Evolutionary conservation across 176 grass and related monocot species (phyloP), one percentile per base, ranked within the genome.

Genomic region (Elaeis guineensis): DNA sequence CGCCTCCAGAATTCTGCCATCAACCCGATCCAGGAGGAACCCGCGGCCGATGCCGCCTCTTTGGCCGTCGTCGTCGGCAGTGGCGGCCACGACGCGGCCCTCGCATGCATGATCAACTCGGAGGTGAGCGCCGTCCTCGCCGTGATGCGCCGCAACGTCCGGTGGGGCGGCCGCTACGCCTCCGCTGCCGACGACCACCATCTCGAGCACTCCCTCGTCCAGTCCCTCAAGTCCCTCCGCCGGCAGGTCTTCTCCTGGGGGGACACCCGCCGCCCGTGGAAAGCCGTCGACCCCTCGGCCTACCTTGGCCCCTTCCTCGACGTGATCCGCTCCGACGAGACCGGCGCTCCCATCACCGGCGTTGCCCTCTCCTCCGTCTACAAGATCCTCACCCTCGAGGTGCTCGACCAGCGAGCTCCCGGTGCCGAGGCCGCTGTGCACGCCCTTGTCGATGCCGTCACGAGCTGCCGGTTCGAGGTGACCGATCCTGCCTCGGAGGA

Each of bases 81-180:
- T 50, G 19, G 28, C 5, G 28, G 28, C 5, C 28, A 6, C 28
- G 5, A 6, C 5, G 78, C 83, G 5, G 84, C 67, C 11, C 77
- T 92, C 21, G 82, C 94, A 59, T 93, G 84, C 93, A 75, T 81
- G 25, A 79, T 98, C 74, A 79, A 78, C 19, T 67, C 87, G 17
- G 79, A 92, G 82, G 89, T 84, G 19, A 82, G 87, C 74, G 56
- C 88, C 21, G 93, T 98, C 50, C 87, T 98, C 5, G 78, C 93
- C 65, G 78, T 89, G 54, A 89, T 92, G 87, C 93, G 93, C 16
- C 81, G 84, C 0, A 76, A 82, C 59, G 75, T 86, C 53, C 87
- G 84, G 54, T 80, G 83, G 59, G 70, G 70, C 51, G 28, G 70
- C 50, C 70, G 70, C 11, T 73, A 63, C 52, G 81, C 66, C 17